phyloP scores from a whole-genome alignment of 208 protist species.

The Porcisia hertigi region DNA sequence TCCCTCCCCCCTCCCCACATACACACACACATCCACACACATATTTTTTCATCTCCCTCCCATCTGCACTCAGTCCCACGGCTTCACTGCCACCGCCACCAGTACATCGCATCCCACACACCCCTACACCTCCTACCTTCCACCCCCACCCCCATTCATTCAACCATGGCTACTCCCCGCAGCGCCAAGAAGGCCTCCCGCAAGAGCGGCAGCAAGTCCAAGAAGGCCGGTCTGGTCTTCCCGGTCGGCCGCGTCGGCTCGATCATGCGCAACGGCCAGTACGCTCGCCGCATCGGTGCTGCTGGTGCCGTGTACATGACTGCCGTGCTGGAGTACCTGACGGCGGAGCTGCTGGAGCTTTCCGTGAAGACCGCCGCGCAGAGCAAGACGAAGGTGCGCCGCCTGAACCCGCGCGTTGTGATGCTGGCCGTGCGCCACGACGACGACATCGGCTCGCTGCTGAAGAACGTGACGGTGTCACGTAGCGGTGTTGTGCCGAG shows the following conservation, averaged over 20 bases:
- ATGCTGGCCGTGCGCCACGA: conserved; percentile 84
- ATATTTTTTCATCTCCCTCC: too few species aligned
- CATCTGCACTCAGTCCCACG: not conserved
- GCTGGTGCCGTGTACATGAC: conserved; percentile 98
- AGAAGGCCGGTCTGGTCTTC: conserved; percentile 98
- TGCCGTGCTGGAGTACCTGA: conserved; percentile 98
- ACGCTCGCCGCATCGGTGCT: conserved; percentile 96
- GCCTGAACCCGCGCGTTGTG: conserved; percentile 74
- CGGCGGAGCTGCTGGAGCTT: conserved; percentile 86
- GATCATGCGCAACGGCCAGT: conserved; percentile 95
- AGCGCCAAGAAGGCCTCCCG: conserved; percentile 74
- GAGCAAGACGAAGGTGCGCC: conserved; percentile 67
- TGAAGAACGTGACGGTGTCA: conserved; percentile 77
- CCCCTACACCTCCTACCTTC: not conserved
- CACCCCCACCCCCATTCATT: not conserved
- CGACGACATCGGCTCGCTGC: conserved; percentile 64
- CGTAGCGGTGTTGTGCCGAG: conserved; percentile 81
- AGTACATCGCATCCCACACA: not conserved
- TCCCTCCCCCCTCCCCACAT: too few species aligned
- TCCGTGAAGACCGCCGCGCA: conserved; percentile 76
- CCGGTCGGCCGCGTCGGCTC: conserved; percentile 98
- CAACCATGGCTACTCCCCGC: conserved; percentile 67
- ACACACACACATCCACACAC: not conserved
- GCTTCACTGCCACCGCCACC: not conserved
- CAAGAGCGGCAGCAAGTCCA: conserved; percentile 89